Evolutionary conservation across 2,329 filamentous ascomycete genomes (phyloP).

Genomic region (Paecilomyces variotii): DNA sequence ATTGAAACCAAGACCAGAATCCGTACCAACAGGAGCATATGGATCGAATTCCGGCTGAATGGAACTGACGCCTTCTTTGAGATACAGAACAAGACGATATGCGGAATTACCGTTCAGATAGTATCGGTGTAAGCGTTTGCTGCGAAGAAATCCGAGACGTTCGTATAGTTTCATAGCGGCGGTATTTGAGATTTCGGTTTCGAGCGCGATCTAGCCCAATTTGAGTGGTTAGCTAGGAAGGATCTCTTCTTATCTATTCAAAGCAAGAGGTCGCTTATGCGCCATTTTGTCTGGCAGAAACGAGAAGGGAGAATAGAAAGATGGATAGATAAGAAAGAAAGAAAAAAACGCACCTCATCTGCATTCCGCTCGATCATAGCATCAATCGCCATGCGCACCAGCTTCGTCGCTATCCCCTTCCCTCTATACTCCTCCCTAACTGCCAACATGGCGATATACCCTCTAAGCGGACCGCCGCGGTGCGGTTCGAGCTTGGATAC

Average conservation of each 20-base stretch:
- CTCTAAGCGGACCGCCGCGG: conserved; percentile 73
- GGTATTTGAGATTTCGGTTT: conserved; percentile 89
- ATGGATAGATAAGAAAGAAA: neutral
- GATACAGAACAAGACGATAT: conserved; percentile 74
- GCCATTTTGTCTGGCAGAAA: too few species aligned
- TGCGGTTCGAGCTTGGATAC: conserved; percentile 92
- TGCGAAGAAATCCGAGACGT: conserved; percentile 79
- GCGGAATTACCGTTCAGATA: conserved; percentile 96
- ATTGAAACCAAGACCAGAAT: neutral
- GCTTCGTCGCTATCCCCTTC: conserved; percentile 74
- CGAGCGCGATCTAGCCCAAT: conserved; percentile 62
- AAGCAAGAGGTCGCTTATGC: too few species aligned
- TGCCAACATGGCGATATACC: conserved; percentile 99
- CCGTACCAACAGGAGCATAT: conserved; percentile 12
- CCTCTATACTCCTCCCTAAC: conserved; percentile 73
- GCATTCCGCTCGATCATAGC: conserved; percentile 77
- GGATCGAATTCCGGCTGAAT: conserved; percentile 32
- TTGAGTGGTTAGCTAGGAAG: neutral
- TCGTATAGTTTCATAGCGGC: conserved; percentile 91
- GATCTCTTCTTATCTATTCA: too few species aligned
- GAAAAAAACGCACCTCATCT: conserved; percentile 55
- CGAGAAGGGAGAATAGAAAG: neutral
- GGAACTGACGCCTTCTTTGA: conserved; percentile 54
- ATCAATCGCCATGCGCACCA: conserved; percentile 86
- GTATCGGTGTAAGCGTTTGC: conserved; percentile 88